Conservation (phyloP, 2,329 filamentous ascomycete species). For the Stagonosporopsis cucurbitacearum region DNA sequence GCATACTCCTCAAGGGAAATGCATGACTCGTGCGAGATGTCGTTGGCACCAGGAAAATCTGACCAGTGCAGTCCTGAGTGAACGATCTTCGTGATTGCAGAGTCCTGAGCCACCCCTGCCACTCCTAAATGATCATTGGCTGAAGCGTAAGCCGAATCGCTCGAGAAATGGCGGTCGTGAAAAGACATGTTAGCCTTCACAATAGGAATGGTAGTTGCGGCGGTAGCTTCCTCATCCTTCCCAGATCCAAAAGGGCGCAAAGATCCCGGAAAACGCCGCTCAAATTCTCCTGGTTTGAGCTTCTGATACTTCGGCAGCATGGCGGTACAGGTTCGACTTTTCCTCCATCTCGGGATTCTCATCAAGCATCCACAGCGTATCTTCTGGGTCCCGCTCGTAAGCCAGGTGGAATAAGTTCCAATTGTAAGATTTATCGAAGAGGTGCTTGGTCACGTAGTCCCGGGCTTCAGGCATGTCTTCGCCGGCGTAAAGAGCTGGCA, state of each 20-base stretch:
- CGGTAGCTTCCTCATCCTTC: not conserved
- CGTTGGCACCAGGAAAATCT: not conserved
- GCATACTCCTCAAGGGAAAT: not conserved
- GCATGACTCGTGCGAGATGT: not conserved
- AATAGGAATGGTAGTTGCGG: too few relatives aligned
- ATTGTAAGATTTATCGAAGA: not conserved
- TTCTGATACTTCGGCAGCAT: not conserved
- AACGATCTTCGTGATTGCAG: not conserved
- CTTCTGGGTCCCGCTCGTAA: not conserved
- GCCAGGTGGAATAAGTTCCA: not conserved
- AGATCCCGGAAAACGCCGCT: not conserved
- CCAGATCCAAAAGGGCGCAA: not conserved
- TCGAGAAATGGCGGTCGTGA: not conserved
- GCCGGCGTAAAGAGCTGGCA: not conserved
- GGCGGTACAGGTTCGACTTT: not conserved
- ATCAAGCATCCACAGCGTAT: not conserved
- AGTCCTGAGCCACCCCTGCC: too few relatives aligned
- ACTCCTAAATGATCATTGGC: not conserved
- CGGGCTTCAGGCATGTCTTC: not conserved
- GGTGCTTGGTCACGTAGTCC: not conserved
- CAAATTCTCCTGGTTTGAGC: not conserved
- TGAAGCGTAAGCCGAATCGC: not conserved
- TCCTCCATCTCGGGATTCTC: too few relatives aligned
- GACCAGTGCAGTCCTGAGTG: not conserved
- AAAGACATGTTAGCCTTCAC: not conserved